Base-by-base conservation (phyloP, 371 early-diverging fungal species). In the Apophysomyces sp. region DNA sequence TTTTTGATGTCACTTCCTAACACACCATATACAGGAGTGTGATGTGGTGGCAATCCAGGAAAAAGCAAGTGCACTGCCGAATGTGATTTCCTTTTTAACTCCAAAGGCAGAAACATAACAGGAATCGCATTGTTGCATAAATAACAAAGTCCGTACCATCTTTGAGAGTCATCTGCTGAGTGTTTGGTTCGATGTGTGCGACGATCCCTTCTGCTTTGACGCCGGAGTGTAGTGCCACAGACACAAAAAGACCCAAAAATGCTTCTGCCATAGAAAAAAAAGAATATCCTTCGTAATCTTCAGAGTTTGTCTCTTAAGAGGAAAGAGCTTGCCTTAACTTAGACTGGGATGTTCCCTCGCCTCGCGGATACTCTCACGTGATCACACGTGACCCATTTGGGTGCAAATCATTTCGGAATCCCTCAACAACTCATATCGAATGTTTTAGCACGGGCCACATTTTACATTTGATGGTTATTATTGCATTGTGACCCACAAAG, bases 211-310 rank as follows among this genome's bases (percentile, higher is more conserved):
- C 76, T 12, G 83, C 62, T 26, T 74, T 72, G 16, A 81, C 52
- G 16, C 83, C 85, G 24, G 74, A 73, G 24, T 78, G 78, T 52
- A 84, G 61, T 39, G 71, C 58, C 15, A 84, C 71, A 30, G 74
- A 67, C 52, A 85, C 81, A 40, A 69, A 74, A 37, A 81, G 64
- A 32, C 88, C 88, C 52, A 84, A 62, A 60, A 85, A 88, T 37
- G 78, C 75, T 58, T 83, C 80, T 28, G 85, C 77, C 87, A 87
- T 87, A 11, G 55, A 4, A 41, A 30, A 59, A 18, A 31, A 39
- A 53, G n/a, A 61, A 32, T 21, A 32, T 26, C n/a, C 37, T 37
- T 11, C n/a, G n/a, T 37, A 2, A 11, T 37, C n/a, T n/a, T 11
- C 11, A 37, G n/a, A 37, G 11, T 2, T 37, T 5, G 37, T 37